A percentile compares a stretch with the other conserved stretches of the same genome.
These are phyloP conservation scores for Pneumocystis sp. DNA, from an alignment of 1,139 yeast species.

Conservation along the genomic window DNA sequence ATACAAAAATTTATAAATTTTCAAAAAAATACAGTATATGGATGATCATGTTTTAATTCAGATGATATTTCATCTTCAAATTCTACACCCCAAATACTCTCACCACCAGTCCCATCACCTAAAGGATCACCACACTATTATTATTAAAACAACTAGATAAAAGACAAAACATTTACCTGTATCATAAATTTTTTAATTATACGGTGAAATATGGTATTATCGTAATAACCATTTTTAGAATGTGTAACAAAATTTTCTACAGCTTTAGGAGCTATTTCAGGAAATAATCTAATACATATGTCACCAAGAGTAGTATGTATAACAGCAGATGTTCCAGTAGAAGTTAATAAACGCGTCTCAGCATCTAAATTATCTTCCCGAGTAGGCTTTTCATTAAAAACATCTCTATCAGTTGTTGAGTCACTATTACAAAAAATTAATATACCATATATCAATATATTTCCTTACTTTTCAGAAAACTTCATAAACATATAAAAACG, in stretches of 20 bases:
- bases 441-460: constrained; percentile 7
- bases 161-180: constrained; percentile 21
- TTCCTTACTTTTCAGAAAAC: constrained; percentile 4
- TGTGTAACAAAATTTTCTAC: constrained; percentile 32
- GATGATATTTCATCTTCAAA: constrained; percentile 34
- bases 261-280: constrained; percentile 30
- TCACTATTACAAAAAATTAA: constrained; percentile 11
- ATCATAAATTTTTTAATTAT: constrained; percentile 37
- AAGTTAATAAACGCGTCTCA: constrained; percentile 3
- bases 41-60: constrained; percentile 28
- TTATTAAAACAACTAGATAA: constrained; percentile 19
- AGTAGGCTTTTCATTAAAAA: constrained; percentile 18
- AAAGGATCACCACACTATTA: constrained; percentile 32
- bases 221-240: constrained; percentile 30
- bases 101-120: constrained; percentile 39
- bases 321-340: constrained; percentile 16
- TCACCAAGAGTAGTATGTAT: constrained; percentile 37
- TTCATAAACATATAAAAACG: constrained; percentile 27
- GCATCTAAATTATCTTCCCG: constrained; percentile 15
- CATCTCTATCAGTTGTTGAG: constrained; percentile 17
- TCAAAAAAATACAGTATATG: constrained; percentile 25
- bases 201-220: constrained; percentile 33
- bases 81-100: constrained; percentile 29
- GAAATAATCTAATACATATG: constrained; percentile 28
- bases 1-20: constrained; percentile 22